These are phyloP conservation scores for Nemania diffusa DNA, from an alignment of 2,329 filamentous ascomycete genomes.

Conservation along the genomic window DNA sequence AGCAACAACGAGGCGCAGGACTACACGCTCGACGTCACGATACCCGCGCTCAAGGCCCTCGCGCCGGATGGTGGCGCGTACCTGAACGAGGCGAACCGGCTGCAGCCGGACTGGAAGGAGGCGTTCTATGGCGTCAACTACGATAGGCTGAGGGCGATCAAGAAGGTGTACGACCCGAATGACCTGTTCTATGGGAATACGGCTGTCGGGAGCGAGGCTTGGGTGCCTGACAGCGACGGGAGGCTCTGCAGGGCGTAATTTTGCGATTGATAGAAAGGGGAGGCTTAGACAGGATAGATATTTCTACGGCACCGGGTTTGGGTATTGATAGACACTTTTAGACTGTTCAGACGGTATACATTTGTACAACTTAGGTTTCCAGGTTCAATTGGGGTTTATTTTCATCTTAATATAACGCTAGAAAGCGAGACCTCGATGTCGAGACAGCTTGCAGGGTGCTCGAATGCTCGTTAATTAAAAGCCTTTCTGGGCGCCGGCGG, in stretches of 20 bases:
- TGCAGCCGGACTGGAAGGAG: slow-evolving; percentile 5
- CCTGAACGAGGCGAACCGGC: not conserved
- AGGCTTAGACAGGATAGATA: not conserved
- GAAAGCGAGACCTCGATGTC: too few species aligned
- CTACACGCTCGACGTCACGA: not conserved
- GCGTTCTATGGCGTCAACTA: slow-evolving; percentile 3
- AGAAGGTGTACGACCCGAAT: not conserved
- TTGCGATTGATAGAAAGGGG: not conserved
- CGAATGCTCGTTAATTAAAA: too few species aligned
- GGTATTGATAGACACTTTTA: not conserved
- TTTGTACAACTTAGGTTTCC: too few species aligned
- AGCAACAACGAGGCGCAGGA: not conserved
- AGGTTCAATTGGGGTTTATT: not conserved
- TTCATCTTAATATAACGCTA: too few species aligned
- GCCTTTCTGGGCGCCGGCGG: too few species aligned
- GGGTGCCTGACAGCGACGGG: not conserved
- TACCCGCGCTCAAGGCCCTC: not conserved
- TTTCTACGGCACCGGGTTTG: not conserved
- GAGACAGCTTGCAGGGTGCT: too few species aligned
- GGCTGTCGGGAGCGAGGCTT: not conserved
- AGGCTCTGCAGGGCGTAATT: not conserved
- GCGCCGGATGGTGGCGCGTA: slow-evolving; percentile 1
- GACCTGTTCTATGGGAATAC: not conserved
- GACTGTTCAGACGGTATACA: not conserved
- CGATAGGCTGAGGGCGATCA: not conserved